Percentiles rank a stretch among this genome's conserved stretches.
Evolutionary conservation across 495 filamentous ascomycete species (phyloP).

Genomic region (Ramalina peruviana): DNA sequence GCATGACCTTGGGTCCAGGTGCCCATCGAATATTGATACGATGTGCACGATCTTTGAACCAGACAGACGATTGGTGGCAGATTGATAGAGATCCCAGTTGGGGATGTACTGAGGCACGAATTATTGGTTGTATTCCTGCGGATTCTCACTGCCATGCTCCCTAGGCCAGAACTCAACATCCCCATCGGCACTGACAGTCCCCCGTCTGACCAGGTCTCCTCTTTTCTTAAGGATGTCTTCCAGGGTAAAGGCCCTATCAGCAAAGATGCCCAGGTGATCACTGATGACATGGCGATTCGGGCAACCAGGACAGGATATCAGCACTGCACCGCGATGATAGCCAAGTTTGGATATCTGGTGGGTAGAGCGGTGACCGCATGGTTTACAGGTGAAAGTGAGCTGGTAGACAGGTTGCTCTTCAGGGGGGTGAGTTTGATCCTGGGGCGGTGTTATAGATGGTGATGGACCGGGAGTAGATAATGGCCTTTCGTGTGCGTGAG

Average conservation of each 20-base stretch:
- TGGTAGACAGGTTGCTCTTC: conserved; percentile 58
- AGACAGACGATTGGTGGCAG: no score
- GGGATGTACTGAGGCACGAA: background rate
- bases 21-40: no score
- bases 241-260: conserved; percentile 47
- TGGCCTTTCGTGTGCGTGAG: no score
- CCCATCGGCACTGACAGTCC: conserved; percentile 26
- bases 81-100: no score
- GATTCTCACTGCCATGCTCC: conserved; percentile 4
- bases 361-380: conserved; percentile 58
- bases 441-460: conserved; percentile 21
- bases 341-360: conserved; percentile 82
- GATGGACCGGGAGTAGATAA: background rate
- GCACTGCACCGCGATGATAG: conserved; percentile 75
- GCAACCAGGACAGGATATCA: conserved; percentile 78
- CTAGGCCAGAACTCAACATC: conserved; percentile 39
- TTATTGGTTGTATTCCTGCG: background rate
- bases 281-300: conserved; percentile 77
- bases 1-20: no score
- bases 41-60: no score
- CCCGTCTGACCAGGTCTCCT: conserved; percentile 50
- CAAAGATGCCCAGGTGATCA: conserved; percentile 75
- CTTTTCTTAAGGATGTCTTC: conserved; percentile 58
- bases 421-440: conserved; percentile 16
- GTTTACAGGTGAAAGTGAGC: conserved; percentile 83